These are phyloP conservation scores for Naganishia vaughanmartiniae DNA, from an alignment of 768 basidiomycete genomes.

Conservation along the genomic window DNA sequence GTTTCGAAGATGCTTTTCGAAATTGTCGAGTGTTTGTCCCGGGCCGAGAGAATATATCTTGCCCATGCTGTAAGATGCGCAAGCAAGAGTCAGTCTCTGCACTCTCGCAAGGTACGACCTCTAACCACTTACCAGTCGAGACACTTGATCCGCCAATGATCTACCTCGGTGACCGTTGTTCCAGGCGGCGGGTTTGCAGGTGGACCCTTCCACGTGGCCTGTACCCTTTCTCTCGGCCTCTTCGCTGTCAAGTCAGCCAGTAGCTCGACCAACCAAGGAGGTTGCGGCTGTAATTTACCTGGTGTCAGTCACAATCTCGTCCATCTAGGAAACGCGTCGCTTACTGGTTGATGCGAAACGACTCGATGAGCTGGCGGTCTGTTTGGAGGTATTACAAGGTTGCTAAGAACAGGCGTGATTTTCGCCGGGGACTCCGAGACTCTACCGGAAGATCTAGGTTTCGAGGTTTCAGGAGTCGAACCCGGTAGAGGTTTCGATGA, in stretches of 20 bases:
- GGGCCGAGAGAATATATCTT: conserved; percentile 89
- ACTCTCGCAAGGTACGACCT: background rate
- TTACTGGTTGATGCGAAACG: conserved; percentile 9
- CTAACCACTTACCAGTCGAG: conserved; percentile 71
- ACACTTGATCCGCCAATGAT: conserved; percentile 89
- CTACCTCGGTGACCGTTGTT: conserved; percentile 49
- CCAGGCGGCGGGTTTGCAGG: background rate
- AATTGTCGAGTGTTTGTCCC: conserved; percentile 79
- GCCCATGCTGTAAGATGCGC: conserved; percentile 39
- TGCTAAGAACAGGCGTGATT: background rate
- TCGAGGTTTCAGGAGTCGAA: conserved; percentile 4
- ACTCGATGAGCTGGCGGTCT: conserved; percentile 12
- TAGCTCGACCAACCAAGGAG: conserved; percentile 24
- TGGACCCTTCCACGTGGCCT: conserved; percentile 21
- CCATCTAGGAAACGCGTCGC: background rate
- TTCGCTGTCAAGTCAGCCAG: conserved; percentile 9
- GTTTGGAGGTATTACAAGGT: background rate
- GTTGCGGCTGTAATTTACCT: conserved; percentile 1
- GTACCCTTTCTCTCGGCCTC: conserved; percentile 22
- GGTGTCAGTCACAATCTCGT: background rate
- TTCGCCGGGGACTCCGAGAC: conserved; percentile 12
- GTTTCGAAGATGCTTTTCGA: conserved; percentile 76
- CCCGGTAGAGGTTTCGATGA: conserved; percentile 5
- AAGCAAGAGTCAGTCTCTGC: background rate
- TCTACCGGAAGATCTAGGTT: conserved; percentile 9